Conservation (phyloP, 495 filamentous ascomycete species). For the Neurospora sp. region DNA sequence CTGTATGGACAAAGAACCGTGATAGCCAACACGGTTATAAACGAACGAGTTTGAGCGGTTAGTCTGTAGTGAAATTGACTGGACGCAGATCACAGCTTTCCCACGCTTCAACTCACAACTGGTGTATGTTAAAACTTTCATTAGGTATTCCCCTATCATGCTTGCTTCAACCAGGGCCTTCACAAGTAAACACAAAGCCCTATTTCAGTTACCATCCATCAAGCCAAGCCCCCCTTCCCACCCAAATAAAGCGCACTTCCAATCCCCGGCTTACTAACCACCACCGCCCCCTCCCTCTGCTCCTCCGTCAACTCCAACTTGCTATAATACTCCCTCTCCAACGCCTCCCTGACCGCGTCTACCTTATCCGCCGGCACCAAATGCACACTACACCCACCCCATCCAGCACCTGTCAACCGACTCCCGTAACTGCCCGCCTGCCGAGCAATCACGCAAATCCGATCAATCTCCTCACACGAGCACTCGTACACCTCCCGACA, state of each 20-base stretch:
- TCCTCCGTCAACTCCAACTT: constrained; percentile 63
- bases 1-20: neutral
- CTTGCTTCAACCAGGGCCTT: neutral
- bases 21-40: neutral
- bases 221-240: constrained; percentile 13
- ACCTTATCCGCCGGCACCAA: constrained; percentile 80
- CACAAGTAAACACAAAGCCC: neutral
- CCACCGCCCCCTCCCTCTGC: constrained; percentile 68
- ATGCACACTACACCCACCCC: constrained; percentile 95
- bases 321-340: constrained; percentile 75
- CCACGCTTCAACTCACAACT: neutral
- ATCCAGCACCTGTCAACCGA: constrained; percentile 86
- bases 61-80: neutral
- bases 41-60: neutral
- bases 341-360: constrained; percentile 64
- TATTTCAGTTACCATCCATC: neutral
- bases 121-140: neutral
- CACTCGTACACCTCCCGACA: constrained; percentile 83
- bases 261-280: constrained; percentile 78
- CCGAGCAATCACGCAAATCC: constrained; percentile 70
- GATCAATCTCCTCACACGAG: constrained; percentile 80
- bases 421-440: constrained; percentile 73
- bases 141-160: neutral
- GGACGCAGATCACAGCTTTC: neutral
- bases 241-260: constrained; percentile 47